Conservation (phyloP, 345 rosid species). For the Corchorus capsularis region DNA sequence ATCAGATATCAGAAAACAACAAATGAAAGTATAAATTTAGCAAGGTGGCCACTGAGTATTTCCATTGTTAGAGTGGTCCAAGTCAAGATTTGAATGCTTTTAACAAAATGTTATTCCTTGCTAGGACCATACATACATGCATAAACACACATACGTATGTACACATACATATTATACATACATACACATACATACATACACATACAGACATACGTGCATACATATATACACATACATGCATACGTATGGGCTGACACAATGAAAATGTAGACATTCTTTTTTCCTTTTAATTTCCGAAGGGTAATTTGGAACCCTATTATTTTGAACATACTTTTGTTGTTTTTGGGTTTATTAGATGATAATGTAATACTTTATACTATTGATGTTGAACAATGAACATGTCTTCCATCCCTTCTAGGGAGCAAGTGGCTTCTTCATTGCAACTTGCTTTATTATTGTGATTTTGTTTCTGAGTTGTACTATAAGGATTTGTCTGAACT, state of each 20-base stretch:
- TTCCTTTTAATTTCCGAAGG: too few relatives aligned
- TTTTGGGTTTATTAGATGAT: neutral
- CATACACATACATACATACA: neutral
- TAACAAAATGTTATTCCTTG: neutral
- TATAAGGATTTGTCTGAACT: neutral
- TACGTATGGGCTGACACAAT: slow-evolving; percentile 5
- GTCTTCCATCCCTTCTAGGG: neutral
- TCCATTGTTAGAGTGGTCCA: neutral
- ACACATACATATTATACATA: neutral
- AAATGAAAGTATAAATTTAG: neutral
- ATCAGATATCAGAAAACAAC: neutral
- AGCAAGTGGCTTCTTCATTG: neutral
- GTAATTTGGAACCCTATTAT: too few relatives aligned
- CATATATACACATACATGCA: slow-evolving; percentile 26
- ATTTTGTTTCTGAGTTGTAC: neutral
- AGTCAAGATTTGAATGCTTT: neutral
- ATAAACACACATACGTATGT: neutral
- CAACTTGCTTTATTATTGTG: neutral
- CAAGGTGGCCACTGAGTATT: neutral
- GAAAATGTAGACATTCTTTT: neutral
- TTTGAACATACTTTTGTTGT: too few relatives aligned
- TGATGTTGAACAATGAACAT: neutral
- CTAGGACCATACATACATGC: neutral
- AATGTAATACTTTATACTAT: neutral
- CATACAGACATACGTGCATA: slow-evolving; percentile 34